Evolutionary conservation across 805 yeast species (phyloP), one percentile per base, ranked within the genome.

Genomic region (Starmera dryadoides): DNA sequence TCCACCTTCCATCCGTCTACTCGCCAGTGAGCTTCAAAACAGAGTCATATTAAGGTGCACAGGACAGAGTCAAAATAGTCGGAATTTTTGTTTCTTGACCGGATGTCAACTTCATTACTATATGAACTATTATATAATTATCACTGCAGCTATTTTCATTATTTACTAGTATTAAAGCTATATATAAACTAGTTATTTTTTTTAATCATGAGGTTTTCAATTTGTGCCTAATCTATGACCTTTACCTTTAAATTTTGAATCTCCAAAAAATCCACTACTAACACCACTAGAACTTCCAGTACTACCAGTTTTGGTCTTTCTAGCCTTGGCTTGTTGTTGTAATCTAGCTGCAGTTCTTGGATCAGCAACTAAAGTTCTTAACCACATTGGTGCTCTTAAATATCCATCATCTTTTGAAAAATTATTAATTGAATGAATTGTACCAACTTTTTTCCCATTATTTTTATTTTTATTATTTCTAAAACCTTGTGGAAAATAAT

Each of bases 301-400:
- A n/a, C n/a, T n/a, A n/a, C n/a, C 28, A 8, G 12, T 25, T 8
- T 12, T 25, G 10, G 9, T 10, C 10, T 12, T n/a, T 25, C 28
- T 25, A 25, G 11, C 28, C n/a, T 12, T 25, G 5, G 9, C 12
- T n/a, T 25, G 28, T 12, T 25, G 28, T 12, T 25, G n/a, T 5
- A 25, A 12, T 12, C 12, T 12, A 11, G 28, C 28, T 4, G 28
- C 28, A 4, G n/a, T 25, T n/a, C 12, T 25, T 25, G 28, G 28
- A 12, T 25, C 28, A 11, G 28, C 28, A 25, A 25, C 12, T 25
- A 11, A 25, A 0, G 44, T 36, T 37, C 51, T 59, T 39, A 69
- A 56, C 73, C 73, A 68, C 3, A 32, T 39, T 14, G 86, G 86
- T 1, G 84, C 82, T 38, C 67, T 68, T 40, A 77, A 62, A 44